Evolutionary conservation across 441 rosid genomes (phyloP).

Genomic region (Populus hybrid): DNA sequence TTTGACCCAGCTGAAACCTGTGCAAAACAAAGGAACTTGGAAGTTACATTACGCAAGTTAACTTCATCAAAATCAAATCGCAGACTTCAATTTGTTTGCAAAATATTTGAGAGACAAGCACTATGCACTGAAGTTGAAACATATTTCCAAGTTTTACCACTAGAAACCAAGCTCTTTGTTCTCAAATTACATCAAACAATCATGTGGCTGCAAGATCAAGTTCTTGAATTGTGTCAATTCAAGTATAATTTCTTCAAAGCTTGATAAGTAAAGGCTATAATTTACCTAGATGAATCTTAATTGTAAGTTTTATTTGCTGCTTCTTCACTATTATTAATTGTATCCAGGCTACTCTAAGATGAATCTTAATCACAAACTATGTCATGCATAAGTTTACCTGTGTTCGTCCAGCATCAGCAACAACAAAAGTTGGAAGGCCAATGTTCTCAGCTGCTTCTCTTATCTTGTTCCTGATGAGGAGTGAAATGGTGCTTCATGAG

Average conservation of each 20-base stretch:
- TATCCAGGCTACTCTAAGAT: background rate
- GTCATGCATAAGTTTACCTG: slow-evolving; percentile 40
- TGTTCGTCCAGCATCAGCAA: slow-evolving; percentile 95
- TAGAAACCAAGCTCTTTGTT: background rate
- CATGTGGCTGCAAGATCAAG: background rate
- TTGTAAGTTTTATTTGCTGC: background rate
- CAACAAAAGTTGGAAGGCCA: slow-evolving; percentile 85
- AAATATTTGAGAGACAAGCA: background rate
- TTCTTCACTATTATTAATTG: background rate
- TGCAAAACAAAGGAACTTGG: background rate
- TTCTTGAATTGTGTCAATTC: background rate
- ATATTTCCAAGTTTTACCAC: background rate
- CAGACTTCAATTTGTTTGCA: background rate
- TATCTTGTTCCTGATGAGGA: slow-evolving; percentile 56
- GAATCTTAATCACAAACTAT: background rate
- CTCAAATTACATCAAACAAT: background rate
- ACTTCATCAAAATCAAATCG: background rate
- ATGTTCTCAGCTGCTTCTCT: slow-evolving; percentile 72
- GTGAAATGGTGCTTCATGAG: slow-evolving; percentile 7
- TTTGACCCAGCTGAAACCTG: slow-evolving; percentile 78
- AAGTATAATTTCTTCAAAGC: background rate
- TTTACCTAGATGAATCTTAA: background rate
- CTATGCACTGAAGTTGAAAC: background rate
- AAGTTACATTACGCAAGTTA: slow-evolving; percentile 4
- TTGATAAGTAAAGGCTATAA: background rate